Evolutionary conservation across 2,329 filamentous ascomycete species (phyloP).

Genomic region (Fusarium marasasianum): DNA sequence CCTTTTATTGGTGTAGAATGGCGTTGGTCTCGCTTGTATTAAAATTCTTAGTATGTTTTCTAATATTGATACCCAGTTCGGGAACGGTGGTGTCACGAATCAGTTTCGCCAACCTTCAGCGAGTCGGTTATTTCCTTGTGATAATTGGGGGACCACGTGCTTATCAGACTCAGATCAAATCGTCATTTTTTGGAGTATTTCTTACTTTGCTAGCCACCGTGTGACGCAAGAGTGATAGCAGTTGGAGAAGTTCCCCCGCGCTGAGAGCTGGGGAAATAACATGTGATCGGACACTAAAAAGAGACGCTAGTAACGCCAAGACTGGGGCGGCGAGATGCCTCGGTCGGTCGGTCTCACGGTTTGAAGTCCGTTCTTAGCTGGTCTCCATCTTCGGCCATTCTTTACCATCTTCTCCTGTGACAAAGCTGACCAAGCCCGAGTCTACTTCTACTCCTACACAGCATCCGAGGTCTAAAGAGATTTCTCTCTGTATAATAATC

Average conservation of each 20-base stretch:
- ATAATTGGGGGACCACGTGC: constrained; percentile 24
- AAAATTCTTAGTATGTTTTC: background rate
- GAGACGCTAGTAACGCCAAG: constrained; percentile 39
- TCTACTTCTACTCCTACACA: constrained; percentile 33
- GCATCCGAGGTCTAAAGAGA: constrained; percentile 43
- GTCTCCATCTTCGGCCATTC: constrained; percentile 11
- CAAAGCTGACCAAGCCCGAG: constrained; percentile 24
- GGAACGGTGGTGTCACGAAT: constrained; percentile 7
- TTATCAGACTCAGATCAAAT: background rate
- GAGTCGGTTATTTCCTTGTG: constrained; percentile 28
- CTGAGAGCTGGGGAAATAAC: constrained; percentile 43
- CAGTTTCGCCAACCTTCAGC: background rate
- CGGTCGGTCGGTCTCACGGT: constrained; percentile 44
- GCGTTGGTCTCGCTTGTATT: constrained; percentile 1
- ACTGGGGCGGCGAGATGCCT: constrained; percentile 45
- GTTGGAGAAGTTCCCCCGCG: constrained; percentile 26
- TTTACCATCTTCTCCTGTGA: constrained; percentile 25
- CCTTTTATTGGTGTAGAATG: background rate
- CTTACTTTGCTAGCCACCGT: constrained; percentile 16
- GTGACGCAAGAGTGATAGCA: constrained; percentile 30
- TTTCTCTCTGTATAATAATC: constrained; percentile 32
- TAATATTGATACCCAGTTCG: constrained; percentile 4
- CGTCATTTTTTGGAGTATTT: constrained; percentile 23
- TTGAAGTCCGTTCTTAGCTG: constrained; percentile 3
- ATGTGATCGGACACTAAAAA: constrained; percentile 43